These are phyloP conservation scores for Dioscorea cayenensis DNA, from an alignment of 116 monocot genomes.

Conservation along the genomic window DNA sequence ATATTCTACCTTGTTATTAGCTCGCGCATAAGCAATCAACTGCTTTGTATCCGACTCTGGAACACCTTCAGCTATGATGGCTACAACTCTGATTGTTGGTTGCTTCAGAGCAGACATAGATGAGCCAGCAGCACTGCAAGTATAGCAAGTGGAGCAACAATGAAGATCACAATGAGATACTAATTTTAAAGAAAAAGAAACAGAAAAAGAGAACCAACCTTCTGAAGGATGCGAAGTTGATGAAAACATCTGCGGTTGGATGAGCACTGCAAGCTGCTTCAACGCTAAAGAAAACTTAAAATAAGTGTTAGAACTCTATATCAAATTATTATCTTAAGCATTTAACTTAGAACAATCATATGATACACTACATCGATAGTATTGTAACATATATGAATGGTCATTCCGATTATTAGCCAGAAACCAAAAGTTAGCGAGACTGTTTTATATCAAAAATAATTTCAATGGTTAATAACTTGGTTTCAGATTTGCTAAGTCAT, in stretches of 20 bases:
- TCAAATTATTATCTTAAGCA: background rate
- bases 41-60: constrained; percentile 88
- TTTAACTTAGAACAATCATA: no score
- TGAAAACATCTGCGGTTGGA: constrained; percentile 97
- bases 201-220: constrained; percentile 37
- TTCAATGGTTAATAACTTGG: no score
- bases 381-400: no score
- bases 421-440: no score
- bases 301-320: background rate
- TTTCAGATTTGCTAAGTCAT: no score
- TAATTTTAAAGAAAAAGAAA: background rate
- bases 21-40: constrained; percentile 75
- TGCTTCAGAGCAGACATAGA: constrained; percentile 92
- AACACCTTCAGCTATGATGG: constrained; percentile 99
- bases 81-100: constrained; percentile 87
- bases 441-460: no score
- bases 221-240: constrained; percentile 97
- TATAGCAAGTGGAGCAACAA: constrained; percentile 6
- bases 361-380: no score
- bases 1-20: constrained; percentile 84
- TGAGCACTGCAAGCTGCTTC: constrained; percentile 91
- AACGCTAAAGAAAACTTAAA: constrained; percentile 38
- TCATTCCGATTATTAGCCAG: no score
- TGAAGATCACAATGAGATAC: background rate
- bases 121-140: constrained; percentile 87